Evolutionary conservation across 805 yeast genomes (phyloP), one percentile per base, ranked within the genome.

Genomic region (Ogataea methylovora): DNA sequence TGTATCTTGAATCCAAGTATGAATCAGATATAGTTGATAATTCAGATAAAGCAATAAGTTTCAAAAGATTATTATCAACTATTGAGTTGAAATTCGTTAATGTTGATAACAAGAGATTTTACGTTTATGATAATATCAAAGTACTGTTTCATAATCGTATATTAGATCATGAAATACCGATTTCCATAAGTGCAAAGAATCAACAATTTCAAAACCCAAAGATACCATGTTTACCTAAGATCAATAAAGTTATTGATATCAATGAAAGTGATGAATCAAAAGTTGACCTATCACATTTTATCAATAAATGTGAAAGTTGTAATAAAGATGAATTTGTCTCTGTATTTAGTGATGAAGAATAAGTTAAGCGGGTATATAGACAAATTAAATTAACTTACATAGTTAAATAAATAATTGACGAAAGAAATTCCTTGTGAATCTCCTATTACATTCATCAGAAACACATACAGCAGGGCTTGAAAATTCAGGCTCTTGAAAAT

Each of bases 391-490:
- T 25, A 12, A 5, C 17, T 17, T 27, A 15, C 16, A 6, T 12
- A 25, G 6, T 25, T 41, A 63, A 15, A 68, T 51, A 43, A 56
- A 80, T 23, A 79, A 52, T 49, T 80, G 86, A 21, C 67, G 63
- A 52, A 81, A 77, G 16, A 65, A 67, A 34, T 63, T 67, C 0
- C 65, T 62, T 11, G 69, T 63, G 25, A 79, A 56, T 19, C 49
- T 42, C 18, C 54, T 54, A 2, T 49, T 60, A 47, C 90, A 81
- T 3, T 52, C 69, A 1, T 46, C 38, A 2, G 72, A 83, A 23
- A 78, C 75, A 49, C 90, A 81, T 30, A 56, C 56, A 26, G 61
- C 53, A 0, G 87, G 87, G 0, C 84, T 76, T 42, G 62, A 70
- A 29, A 61, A 53, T 28, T 56, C 61, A 1, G 71, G 70, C 44